These are phyloP conservation scores for Neurospora discreta DNA, from an alignment of 495 filamentous ascomycete genomes.

Conservation along the genomic window DNA sequence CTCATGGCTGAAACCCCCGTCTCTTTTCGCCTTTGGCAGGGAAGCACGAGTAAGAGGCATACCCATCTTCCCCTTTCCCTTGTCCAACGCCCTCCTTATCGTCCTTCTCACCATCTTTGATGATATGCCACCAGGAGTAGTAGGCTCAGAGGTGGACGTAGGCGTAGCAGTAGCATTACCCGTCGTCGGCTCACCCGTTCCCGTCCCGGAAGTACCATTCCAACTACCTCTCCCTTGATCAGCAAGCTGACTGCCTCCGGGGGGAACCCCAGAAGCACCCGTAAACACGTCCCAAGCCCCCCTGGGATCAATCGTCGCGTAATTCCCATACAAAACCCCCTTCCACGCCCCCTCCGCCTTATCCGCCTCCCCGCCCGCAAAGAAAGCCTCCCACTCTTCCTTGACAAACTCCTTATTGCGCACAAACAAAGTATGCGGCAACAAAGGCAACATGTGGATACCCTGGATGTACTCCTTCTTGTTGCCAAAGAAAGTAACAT, in stretches of 20 bases:
- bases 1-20: neutral
- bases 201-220: neutral
- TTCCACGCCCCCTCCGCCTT: constrained; percentile 66
- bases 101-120: neutral
- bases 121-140: too few species aligned
- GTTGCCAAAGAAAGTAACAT: constrained; percentile 83
- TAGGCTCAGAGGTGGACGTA: neutral
- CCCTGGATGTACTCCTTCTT: constrained; percentile 80
- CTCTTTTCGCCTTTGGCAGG: constrained; percentile 8
- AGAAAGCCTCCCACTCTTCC: constrained; percentile 81
- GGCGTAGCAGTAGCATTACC: neutral
- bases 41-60: neutral
- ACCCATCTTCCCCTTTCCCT: constrained; percentile 6
- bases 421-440: constrained; percentile 57
- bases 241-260: neutral
- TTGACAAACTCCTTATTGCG: constrained; percentile 58
- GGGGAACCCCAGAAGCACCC: neutral
- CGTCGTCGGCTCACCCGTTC: neutral
- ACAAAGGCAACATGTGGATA: constrained; percentile 92
- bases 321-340: constrained; percentile 74
- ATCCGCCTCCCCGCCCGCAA: constrained; percentile 49
- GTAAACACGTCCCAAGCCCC: constrained; percentile 65
- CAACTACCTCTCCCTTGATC: neutral
- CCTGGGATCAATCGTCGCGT: constrained; percentile 63
- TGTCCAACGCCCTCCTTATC: neutral